A percentile compares a stretch with the other conserved stretches of the same genome.
Evolutionary conservation across 208 protist genomes (phyloP).

Genomic region (Trypanosoma vivax): DNA sequence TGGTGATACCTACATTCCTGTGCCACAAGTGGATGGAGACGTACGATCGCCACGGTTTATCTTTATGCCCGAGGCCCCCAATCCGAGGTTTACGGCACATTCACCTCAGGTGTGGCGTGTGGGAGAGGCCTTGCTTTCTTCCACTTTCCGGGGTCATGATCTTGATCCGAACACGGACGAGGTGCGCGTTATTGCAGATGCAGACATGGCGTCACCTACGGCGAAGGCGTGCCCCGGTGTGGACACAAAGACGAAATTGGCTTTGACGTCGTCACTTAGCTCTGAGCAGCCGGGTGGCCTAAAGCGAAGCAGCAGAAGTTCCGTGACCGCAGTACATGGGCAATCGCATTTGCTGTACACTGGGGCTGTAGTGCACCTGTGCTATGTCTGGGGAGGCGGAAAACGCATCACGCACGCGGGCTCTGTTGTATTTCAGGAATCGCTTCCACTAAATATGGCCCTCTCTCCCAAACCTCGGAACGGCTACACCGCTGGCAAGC

Average conservation of each 20-base stretch:
- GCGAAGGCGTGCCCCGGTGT: constrained; percentile 43
- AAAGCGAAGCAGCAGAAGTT: constrained; percentile 20
- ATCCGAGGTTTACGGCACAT: constrained; percentile 24
- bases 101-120: constrained; percentile 63
- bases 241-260: constrained; percentile 14
- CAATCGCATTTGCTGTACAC: constrained; percentile 31
- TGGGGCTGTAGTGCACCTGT: constrained; percentile 50
- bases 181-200: constrained; percentile 37
- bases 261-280: constrained; percentile 35
- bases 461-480: constrained; percentile 10
- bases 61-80: constrained; percentile 32
- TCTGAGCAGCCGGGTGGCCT: constrained; percentile 10
- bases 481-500: constrained; percentile 36
- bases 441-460: constrained; percentile 41
- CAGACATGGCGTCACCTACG: constrained; percentile 23
- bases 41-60: constrained; percentile 32
- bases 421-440: constrained; percentile 21
- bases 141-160: constrained; percentile 45
- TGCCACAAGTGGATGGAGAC: constrained; percentile 28
- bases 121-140: constrained; percentile 30
- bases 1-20: constrained; percentile 43
- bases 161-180: constrained; percentile 39
- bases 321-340: constrained; percentile 30
- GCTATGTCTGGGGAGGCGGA: constrained; percentile 56
- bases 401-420: constrained; percentile 53